Conservation (phyloP, 140 eudicot species). For the Senecio squalidus region DNA sequence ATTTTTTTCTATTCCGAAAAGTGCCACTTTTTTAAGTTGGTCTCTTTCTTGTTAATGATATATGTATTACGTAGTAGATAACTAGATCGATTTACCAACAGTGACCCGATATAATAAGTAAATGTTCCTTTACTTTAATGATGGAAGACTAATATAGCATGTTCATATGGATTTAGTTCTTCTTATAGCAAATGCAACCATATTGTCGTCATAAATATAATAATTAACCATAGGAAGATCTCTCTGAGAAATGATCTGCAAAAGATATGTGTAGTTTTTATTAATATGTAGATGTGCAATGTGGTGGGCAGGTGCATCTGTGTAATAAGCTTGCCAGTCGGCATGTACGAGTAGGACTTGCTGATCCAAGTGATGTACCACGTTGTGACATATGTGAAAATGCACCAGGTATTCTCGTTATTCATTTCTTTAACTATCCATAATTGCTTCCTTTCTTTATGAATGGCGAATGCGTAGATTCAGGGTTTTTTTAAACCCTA, state of each 20-base stretch:
- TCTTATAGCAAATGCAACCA: background rate
- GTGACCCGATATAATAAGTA: background rate
- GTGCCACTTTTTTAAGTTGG: background rate
- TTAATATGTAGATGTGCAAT: slow-evolving; percentile 1
- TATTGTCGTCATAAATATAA: background rate
- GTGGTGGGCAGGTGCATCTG: slow-evolving; percentile 79
- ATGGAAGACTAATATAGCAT: background rate
- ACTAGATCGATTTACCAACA: background rate
- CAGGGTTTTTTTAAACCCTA: too few relatives aligned
- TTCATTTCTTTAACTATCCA: background rate
- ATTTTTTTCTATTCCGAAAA: background rate
- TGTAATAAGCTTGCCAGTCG: slow-evolving; percentile 95
- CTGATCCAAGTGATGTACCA: slow-evolving; percentile 80
- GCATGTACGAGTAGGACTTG: slow-evolving; percentile 92
- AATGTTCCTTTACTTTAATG: background rate
- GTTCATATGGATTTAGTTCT: background rate
- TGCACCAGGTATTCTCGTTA: slow-evolving; percentile 69
- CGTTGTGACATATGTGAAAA: slow-evolving; percentile 96
- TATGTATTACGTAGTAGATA: too few relatives aligned
- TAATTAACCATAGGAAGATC: background rate
- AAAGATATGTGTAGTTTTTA: slow-evolving; percentile 9
- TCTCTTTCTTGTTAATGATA: too few relatives aligned
- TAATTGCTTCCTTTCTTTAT: slow-evolving; percentile 4
- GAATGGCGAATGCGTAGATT: too few relatives aligned
- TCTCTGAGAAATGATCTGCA: too few relatives aligned